These are phyloP conservation scores for Linaria vulgaris DNA, from an alignment of 257 asterid species.

Conservation along the genomic window DNA sequence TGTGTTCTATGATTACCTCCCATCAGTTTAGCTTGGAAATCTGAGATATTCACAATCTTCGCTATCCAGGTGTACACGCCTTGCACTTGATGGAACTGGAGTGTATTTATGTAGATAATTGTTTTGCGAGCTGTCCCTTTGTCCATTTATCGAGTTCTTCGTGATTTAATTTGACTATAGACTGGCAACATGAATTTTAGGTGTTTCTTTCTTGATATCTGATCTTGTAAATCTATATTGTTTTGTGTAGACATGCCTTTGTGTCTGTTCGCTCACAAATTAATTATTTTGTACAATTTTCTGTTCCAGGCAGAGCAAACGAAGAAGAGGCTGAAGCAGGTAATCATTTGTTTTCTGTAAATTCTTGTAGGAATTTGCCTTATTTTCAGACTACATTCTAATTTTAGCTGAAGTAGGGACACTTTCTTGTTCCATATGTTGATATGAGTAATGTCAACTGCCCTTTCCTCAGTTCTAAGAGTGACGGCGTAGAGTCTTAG, in stretches of 20 bases:
- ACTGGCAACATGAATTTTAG: not conserved
- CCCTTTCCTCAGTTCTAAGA: not conserved
- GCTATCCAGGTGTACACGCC: not conserved
- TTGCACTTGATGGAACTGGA: not conserved
- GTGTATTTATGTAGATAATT: not conserved
- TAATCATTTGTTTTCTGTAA: conserved; percentile 27
- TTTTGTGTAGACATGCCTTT: not conserved
- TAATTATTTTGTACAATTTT: conserved; percentile 23
- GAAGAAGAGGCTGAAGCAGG: conserved; percentile 71
- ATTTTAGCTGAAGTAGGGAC: conserved; percentile 1
- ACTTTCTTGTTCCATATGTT: not conserved
- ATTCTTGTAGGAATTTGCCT: not conserved
- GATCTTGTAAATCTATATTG: conserved; percentile 5
- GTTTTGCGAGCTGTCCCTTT: not conserved
- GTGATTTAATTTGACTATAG: not conserved
- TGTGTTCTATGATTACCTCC: not conserved
- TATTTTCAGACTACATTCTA: not conserved
- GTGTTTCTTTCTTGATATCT: conserved; percentile 8
- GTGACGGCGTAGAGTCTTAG: not conserved
- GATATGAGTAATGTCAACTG: not conserved
- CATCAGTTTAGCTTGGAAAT: conserved; percentile 4
- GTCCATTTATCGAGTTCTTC: not conserved
- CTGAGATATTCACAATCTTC: conserved; percentile 5
- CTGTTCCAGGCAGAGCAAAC: conserved; percentile 66
- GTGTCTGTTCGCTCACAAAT: conserved; percentile 26